These are phyloP conservation scores for Terfezia boudieri DNA, from an alignment of 495 filamentous ascomycete genomes.

Conservation along the genomic window DNA sequence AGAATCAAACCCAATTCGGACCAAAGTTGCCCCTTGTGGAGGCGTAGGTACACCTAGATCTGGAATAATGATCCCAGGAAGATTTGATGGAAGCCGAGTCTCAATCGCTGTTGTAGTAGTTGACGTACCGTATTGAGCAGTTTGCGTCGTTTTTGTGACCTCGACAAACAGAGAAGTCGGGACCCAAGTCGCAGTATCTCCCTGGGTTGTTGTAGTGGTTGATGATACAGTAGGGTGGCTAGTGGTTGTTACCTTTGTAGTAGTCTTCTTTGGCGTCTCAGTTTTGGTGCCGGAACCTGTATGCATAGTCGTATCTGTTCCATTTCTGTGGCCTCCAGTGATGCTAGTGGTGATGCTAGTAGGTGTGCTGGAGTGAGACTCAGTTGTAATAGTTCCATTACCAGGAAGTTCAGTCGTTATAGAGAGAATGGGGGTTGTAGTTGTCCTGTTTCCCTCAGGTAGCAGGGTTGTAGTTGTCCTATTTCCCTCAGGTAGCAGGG, in stretches of 20 bases:
- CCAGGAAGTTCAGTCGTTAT: neutral
- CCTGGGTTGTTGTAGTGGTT: constrained; percentile 1
- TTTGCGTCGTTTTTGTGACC: neutral
- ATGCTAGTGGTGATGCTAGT: neutral
- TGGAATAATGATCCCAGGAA: constrained; percentile 60
- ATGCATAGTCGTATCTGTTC: neutral
- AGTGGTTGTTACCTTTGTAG: neutral
- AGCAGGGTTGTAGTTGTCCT: neutral
- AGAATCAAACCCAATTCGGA: constrained; percentile 69
- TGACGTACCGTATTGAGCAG: neutral
- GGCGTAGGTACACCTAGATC: constrained; percentile 17
- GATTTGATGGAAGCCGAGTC: constrained; percentile 33
- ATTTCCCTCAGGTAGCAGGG: neutral
- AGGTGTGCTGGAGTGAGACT: neutral
- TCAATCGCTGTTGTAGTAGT: constrained; percentile 14
- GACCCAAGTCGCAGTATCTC: constrained; percentile 7
- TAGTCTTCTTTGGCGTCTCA: constrained; percentile 18
- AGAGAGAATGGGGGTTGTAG: neutral
- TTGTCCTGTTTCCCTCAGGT: neutral
- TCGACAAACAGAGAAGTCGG: constrained; percentile 14
- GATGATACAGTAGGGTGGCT: neutral
- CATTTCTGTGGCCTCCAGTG: neutral
- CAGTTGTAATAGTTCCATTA: neutral
- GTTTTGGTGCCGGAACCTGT: constrained; percentile 31
- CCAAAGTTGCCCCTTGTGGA: constrained; percentile 41